Evolutionary conservation across 371 early-diverging fungal genomes (phyloP).

Genomic region (Syncephalastrum contaminatum): DNA sequence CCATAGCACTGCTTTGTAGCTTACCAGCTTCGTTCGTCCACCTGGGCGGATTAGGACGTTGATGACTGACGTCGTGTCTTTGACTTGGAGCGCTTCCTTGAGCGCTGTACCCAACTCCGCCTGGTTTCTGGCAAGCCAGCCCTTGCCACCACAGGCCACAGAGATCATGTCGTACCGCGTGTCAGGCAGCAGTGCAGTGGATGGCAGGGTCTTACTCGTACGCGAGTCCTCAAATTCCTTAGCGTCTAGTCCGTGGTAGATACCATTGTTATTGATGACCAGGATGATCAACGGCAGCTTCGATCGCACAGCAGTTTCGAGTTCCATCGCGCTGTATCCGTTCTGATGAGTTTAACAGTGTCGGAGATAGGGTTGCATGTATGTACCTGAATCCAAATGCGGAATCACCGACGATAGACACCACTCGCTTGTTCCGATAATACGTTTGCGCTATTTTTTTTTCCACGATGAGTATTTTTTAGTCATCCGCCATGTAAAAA

Average conservation of each 20-base stretch:
- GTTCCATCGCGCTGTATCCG: slow-evolving; percentile 66
- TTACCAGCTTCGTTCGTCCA: slow-evolving; percentile 44
- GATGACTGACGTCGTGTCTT: slow-evolving; percentile 41
- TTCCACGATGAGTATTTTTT: background rate
- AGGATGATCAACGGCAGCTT: slow-evolving; percentile 66
- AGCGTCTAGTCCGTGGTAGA: slow-evolving; percentile 68
- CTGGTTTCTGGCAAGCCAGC: slow-evolving; percentile 62
- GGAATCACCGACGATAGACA: slow-evolving; percentile 78
- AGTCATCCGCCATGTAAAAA: background rate
- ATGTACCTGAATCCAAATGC: slow-evolving; percentile 76
- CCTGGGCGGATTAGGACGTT: slow-evolving; percentile 55
- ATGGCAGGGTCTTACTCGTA: slow-evolving; percentile 44
- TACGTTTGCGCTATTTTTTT: slow-evolving; percentile 51
- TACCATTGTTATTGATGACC: slow-evolving; percentile 82
- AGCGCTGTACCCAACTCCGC: slow-evolving; percentile 58
- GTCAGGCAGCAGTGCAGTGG: slow-evolving; percentile 67
- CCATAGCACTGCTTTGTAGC: background rate
- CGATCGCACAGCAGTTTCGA: slow-evolving; percentile 75
- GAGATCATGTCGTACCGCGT: slow-evolving; percentile 69
- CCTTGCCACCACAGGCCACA: slow-evolving; percentile 66
- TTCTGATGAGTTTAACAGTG: background rate
- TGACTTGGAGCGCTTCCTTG: slow-evolving; percentile 41
- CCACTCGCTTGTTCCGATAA: slow-evolving; percentile 54
- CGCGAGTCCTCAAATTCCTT: slow-evolving; percentile 35
- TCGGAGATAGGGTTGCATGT: background rate